Percentiles rank a stretch among this genome's conserved stretches.
Evolutionary conservation across 306 rosid genomes (phyloP).

Genomic region (Canavalia ensiformis): DNA sequence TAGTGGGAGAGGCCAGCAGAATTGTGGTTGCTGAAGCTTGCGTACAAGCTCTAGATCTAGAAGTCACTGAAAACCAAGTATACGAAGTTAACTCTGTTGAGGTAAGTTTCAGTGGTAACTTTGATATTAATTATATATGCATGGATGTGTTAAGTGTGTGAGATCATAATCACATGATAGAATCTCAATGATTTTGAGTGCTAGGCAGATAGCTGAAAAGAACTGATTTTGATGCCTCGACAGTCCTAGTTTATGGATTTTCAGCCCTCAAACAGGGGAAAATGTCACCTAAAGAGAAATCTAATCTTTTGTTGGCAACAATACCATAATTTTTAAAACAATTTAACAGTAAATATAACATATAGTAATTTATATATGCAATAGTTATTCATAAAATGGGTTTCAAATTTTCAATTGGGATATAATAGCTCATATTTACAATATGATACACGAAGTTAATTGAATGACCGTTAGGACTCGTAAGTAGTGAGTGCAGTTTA

Average conservation of each 20-base stretch:
- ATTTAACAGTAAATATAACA: no score
- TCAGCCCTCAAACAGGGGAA: background rate
- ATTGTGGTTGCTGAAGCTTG: slow-evolving; percentile 97
- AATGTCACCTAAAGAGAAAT: background rate
- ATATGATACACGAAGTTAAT: background rate
- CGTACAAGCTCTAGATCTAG: slow-evolving; percentile 85
- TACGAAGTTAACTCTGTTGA: slow-evolving; percentile 86
- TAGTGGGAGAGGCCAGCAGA: slow-evolving; percentile 94
- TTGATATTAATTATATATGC: background rate
- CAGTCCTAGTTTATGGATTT: background rate
- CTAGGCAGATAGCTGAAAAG: background rate
- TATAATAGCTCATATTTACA: background rate
- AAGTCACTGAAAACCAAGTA: slow-evolving; percentile 77
- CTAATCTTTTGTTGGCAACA: background rate
- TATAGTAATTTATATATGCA: background rate
- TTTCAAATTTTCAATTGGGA: background rate
- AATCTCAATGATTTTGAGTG: background rate
- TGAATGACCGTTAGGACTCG: background rate
- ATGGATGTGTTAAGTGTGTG: background rate
- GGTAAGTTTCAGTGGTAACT: slow-evolving; percentile 61
- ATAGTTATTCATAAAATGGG: background rate
- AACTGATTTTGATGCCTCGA: background rate
- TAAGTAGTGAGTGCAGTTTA: no score
- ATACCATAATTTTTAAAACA: background rate
- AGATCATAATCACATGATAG: background rate